These are phyloP conservation scores for Phialocephala sp. DNA, from an alignment of 2,329 filamentous ascomycete genomes.

Conservation along the genomic window DNA sequence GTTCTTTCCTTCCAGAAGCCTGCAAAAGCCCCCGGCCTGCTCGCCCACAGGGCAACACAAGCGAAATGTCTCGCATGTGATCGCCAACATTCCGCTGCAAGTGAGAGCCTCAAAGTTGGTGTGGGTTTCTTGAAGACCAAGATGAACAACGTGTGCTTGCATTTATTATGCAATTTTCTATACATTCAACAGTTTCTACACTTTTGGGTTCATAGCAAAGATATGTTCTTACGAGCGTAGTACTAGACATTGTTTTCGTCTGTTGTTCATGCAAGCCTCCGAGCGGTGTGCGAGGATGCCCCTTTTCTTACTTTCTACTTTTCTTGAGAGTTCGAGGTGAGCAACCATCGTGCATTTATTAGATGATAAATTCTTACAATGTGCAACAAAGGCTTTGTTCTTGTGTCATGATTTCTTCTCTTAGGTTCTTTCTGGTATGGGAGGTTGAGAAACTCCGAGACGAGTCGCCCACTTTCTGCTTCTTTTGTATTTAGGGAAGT, in stretches of 20 bases:
- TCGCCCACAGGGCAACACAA: neutral
- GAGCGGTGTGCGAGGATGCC: neutral
- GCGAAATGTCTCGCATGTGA: conserved; percentile 33
- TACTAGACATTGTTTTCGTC: neutral
- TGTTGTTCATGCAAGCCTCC: conserved; percentile 4
- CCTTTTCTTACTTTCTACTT: neutral
- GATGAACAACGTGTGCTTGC: neutral
- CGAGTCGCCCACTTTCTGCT: too few relatives aligned
- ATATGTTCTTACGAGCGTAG: neutral
- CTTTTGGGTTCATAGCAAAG: neutral
- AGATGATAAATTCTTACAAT: neutral
- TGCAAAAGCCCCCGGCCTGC: neutral
- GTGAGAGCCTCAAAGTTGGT: conserved; percentile 5
- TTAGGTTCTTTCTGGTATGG: neutral
- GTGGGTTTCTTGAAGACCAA: neutral
- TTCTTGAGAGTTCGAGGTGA: neutral
- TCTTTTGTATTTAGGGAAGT: too few relatives aligned
- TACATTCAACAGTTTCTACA: neutral
- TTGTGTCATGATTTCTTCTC: neutral
- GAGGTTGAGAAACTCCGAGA: too few relatives aligned
- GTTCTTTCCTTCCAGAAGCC: conserved; percentile 20
- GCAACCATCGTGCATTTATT: neutral
- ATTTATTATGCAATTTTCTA: neutral
- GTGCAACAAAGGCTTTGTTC: neutral
- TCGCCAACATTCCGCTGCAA: conserved; percentile 19